These are phyloP conservation scores for Salix suchowensis DNA, from an alignment of 345 rosid species.

Conservation along the genomic window DNA sequence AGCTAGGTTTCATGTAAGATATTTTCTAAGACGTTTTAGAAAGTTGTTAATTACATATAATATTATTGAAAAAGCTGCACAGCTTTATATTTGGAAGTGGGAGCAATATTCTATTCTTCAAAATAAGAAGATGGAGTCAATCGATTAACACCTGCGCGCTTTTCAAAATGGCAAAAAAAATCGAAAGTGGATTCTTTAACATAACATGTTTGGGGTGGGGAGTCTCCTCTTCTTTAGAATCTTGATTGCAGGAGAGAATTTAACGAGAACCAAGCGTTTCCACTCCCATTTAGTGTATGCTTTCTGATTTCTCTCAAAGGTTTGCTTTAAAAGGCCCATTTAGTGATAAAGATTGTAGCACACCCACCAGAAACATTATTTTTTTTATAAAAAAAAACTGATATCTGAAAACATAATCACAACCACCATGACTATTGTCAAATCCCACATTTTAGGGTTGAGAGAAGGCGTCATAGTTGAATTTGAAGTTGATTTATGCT, in stretches of 20 bases:
- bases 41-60: background rate
- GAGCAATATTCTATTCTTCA: background rate
- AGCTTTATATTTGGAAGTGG: background rate
- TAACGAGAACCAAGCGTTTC: constrained; percentile 1
- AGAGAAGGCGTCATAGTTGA: background rate
- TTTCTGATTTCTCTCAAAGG: background rate
- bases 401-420: background rate
- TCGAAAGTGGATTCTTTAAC: background rate
- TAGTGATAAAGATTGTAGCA: background rate
- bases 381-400: background rate
- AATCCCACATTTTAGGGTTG: background rate
- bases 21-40: background rate
- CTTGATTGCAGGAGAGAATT: background rate
- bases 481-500: background rate
- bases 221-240: background rate
- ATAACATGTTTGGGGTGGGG: background rate
- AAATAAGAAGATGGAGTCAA: background rate
- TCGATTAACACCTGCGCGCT: background rate
- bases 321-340: background rate
- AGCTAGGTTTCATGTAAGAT: background rate
- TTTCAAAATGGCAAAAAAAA: background rate
- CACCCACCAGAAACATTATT: background rate
- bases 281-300: background rate
- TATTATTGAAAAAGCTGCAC: background rate
- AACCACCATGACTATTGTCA: background rate